A percentile compares a stretch with the other conserved stretches of the same genome.
Conservation (phyloP, 2,329 filamentous ascomycete species). For the Chaetoscypha palmicola region DNA sequence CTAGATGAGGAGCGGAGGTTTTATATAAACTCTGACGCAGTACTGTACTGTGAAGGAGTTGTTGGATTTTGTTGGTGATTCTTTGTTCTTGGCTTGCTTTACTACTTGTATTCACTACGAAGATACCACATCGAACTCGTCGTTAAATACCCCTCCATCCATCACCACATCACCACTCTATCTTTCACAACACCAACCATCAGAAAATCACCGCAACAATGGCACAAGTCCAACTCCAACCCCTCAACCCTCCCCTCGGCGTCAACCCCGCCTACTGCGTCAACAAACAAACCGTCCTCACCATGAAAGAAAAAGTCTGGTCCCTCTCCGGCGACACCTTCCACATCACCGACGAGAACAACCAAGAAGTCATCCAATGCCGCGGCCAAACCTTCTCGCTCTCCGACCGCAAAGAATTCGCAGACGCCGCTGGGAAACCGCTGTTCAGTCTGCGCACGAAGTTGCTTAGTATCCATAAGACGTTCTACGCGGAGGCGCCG, state of each 20-base stretch:
- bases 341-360: slow-evolving; percentile 49
- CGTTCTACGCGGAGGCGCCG: slow-evolving; percentile 23
- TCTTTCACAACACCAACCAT: too few species aligned
- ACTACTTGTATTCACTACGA: too few species aligned
- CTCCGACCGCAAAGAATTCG: slow-evolving; percentile 24
- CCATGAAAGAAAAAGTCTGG: slow-evolving; percentile 54
- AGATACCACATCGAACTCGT: too few species aligned
- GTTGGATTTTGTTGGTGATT: too few species aligned
- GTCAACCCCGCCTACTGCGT: slow-evolving; percentile 22
- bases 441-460: slow-evolving; percentile 23
- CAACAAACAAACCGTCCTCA: slow-evolving; percentile 36
- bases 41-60: too few species aligned
- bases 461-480: slow-evolving; percentile 21
- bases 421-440: slow-evolving; percentile 7
- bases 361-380: slow-evolving; percentile 32
- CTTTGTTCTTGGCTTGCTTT: too few species aligned
- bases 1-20: background rate
- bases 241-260: slow-evolving; percentile 20
- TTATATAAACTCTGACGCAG: too few species aligned
- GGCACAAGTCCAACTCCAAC: slow-evolving; percentile 15
- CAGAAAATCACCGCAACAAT: slow-evolving; percentile 4
- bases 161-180: too few species aligned
- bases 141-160: too few species aligned
- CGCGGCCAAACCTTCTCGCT: slow-evolving; percentile 20
- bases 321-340: slow-evolving; percentile 59